Evolutionary conservation across 768 basidiomycete species (phyloP).

Genomic region (Russula sp.): DNA sequence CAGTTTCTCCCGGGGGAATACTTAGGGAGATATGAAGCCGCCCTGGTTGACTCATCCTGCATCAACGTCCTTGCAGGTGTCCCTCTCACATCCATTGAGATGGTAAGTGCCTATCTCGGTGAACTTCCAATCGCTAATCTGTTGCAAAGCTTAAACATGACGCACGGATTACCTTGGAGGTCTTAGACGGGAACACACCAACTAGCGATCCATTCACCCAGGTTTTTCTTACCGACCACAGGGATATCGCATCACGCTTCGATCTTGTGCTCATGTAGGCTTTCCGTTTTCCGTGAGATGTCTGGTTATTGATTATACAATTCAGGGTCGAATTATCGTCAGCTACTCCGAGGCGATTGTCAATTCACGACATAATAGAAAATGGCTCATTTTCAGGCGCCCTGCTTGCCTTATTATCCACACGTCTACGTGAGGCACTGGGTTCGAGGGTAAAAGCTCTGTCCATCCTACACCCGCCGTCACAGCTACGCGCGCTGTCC

Average conservation of each 20-base stretch:
- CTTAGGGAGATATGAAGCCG: constrained; percentile 38
- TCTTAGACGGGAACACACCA: constrained; percentile 41
- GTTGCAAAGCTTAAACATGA: constrained; percentile 61
- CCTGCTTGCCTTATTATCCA: constrained; percentile 45
- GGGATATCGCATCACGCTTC: constrained; percentile 57
- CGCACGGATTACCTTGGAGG: constrained; percentile 63
- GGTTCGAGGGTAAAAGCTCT: constrained; percentile 63
- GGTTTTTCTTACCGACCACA: constrained; percentile 67
- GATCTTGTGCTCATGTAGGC: constrained; percentile 63
- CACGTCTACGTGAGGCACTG: constrained; percentile 55
- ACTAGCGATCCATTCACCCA: constrained; percentile 58
- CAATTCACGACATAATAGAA: constrained; percentile 45
- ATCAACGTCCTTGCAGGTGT: constrained; percentile 73
- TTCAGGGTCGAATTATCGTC: constrained; percentile 50
- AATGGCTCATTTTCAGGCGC: constrained; percentile 52
- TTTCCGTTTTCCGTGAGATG: neutral
- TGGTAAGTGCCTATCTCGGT: constrained; percentile 40
- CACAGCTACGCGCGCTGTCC: constrained; percentile 39
- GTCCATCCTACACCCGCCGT: constrained; percentile 49
- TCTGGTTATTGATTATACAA: neutral
- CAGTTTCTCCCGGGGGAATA: constrained; percentile 61
- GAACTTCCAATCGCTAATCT: constrained; percentile 3
- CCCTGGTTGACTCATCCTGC: constrained; percentile 75
- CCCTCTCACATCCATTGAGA: constrained; percentile 66
- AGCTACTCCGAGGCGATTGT: constrained; percentile 37